Evolutionary conservation across 2,329 filamentous ascomycete species (phyloP).

Genomic region (Botryosphaeria agaves): DNA sequence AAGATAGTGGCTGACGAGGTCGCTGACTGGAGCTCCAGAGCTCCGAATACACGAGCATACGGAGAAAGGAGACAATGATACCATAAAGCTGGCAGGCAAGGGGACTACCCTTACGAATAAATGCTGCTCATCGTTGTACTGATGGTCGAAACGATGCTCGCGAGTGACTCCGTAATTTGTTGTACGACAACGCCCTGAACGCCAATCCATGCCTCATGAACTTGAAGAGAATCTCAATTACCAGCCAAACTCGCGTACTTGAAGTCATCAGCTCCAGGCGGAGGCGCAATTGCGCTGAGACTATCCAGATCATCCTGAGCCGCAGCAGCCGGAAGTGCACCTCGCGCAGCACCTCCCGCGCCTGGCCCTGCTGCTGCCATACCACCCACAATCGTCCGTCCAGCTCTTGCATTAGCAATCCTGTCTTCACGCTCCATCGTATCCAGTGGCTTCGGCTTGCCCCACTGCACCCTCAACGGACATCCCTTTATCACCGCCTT

Average conservation of each 20-base stretch:
- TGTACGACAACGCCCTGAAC: too few relatives aligned
- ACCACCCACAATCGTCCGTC: conserved; percentile 32
- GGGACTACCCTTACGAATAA: conserved; percentile 10
- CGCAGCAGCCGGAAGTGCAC: conserved; percentile 24
- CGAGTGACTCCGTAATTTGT: too few relatives aligned
- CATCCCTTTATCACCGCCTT: conserved; percentile 82
- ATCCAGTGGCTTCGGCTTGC: conserved; percentile 77
- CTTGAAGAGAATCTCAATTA: conserved; percentile 33
- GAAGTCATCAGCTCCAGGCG: conserved; percentile 61
- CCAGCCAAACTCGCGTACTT: conserved; percentile 76
- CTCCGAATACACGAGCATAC: conserved; percentile 81
- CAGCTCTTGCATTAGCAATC: conserved; percentile 64
- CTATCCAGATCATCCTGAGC: conserved; percentile 24
- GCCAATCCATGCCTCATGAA: background rate
- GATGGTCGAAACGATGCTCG: background rate
- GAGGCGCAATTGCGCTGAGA: conserved; percentile 45
- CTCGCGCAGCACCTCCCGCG: conserved; percentile 12
- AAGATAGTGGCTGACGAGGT: conserved; percentile 3
- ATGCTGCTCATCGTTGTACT: conserved; percentile 1
- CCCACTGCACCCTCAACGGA: conserved; percentile 81
- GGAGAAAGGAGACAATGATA: conserved; percentile 86
- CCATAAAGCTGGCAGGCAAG: conserved; percentile 48
- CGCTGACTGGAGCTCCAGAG: conserved; percentile 34
- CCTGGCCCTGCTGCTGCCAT: conserved; percentile 8
- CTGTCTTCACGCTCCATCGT: conserved; percentile 80